Evolutionary conservation across 2,329 filamentous ascomycete species (phyloP), one percentile per base, ranked within the genome.

Genomic region (Geosmithia flava): DNA sequence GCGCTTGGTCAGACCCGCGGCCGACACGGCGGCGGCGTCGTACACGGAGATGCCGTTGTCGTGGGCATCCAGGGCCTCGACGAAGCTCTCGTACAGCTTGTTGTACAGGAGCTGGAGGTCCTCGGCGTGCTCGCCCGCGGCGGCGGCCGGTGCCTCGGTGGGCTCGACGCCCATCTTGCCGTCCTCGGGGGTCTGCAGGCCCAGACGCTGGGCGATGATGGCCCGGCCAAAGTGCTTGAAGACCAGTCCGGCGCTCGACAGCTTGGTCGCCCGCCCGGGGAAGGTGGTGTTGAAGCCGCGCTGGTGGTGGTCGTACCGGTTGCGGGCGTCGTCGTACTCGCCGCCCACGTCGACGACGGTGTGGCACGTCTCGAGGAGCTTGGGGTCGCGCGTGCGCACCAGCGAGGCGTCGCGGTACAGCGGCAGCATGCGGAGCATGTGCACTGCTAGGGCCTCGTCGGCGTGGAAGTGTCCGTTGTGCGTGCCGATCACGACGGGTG

Each of bases 401-500:
- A 98, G 83, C 42, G 74, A 64, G 23, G 88, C 83, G 56, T 76
- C 69, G 49, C 74, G 65, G 72, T 97, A 98, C 50, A 82, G 70
- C 20, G 93, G 91, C 17, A 97, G 84, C 49, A 85, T 78, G 54
- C 89, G 88, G 56, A 98, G 85, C 75, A 98, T 88, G 74, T 95
- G 89, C 54, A 98, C 90, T 50, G 93, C 93, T 42, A 98, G 81
- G 52, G 93, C 91, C 72, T 98, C 93, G 67, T 98, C 93, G 64
- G 93, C 93, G 72, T 98, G 93, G 77, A 98, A 98, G 74, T 96
- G 89, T 56, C 93, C 93, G 70, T 85, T 96, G 78, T 98, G 93
- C 29, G 93, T 98, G 61, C 90, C 93, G 63, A 96, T 94, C 56
- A 81, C 68, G 54, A 84, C 55, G 43, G 58, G 57, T 53, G 83